These are phyloP conservation scores for Kandelia obovata DNA, from an alignment of 345 rosid genomes.

Conservation along the genomic window DNA sequence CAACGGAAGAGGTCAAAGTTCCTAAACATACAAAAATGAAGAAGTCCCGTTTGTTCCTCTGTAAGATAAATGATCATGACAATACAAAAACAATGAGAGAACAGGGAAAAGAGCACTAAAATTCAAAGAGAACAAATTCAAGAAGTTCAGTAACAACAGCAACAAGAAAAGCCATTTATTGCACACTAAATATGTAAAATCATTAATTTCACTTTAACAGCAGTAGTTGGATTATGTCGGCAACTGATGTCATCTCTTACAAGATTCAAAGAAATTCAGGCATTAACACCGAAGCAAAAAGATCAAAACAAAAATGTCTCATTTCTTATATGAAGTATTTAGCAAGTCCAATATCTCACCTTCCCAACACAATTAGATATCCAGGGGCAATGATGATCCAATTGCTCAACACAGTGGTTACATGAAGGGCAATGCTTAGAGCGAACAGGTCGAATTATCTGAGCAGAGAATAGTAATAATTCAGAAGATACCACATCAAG, in stretches of 20 bases:
- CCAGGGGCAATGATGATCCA: slow-evolving; percentile 99
- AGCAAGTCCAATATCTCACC: slow-evolving; percentile 40
- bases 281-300: neutral
- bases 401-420: slow-evolving; percentile 86
- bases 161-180: neutral
- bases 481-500: slow-evolving; percentile 10
- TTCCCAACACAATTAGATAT: slow-evolving; percentile 98
- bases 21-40: slow-evolving; percentile 70
- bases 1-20: slow-evolving; percentile 46
- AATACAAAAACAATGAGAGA: slow-evolving; percentile 3
- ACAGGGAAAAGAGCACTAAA: neutral
- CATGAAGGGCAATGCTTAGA: slow-evolving; percentile 92
- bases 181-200: too few species aligned
- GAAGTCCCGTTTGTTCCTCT: slow-evolving; percentile 93
- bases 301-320: neutral
- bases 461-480: slow-evolving; percentile 14
- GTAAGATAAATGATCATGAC: slow-evolving; percentile 21
- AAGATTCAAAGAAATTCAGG: neutral
- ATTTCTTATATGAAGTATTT: too few species aligned
- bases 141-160: neutral
- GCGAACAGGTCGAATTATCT: slow-evolving; percentile 95
- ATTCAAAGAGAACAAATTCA: neutral
- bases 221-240: too few species aligned
- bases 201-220: too few species aligned
- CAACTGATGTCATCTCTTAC: too few species aligned